A percentile compares a stretch with the other conserved stretches of the same genome.
Conservation (phyloP, 257 asterid species). For the Plantago major region DNA sequence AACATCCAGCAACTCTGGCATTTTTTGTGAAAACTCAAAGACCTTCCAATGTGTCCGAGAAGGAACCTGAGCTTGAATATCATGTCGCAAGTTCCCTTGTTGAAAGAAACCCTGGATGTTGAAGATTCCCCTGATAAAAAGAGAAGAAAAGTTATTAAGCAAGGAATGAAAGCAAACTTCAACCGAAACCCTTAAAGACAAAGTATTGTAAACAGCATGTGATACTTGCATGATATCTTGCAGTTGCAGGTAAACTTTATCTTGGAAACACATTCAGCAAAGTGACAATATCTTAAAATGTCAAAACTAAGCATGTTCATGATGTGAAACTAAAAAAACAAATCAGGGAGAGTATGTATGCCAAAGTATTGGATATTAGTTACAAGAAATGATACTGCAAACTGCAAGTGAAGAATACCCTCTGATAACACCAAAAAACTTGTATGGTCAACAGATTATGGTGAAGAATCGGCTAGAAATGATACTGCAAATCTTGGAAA, state of each 20-base stretch:
- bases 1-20: conserved; percentile 56
- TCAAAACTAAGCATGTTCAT: neutral
- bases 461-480: too few relatives aligned
- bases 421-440: too few relatives aligned
- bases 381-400: too few relatives aligned
- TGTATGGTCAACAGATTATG: neutral
- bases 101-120: conserved; percentile 21
- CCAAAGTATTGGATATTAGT: too few relatives aligned
- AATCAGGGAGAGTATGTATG: too few relatives aligned
- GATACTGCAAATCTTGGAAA: neutral
- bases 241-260: neutral
- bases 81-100: conserved; percentile 23
- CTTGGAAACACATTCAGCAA: neutral
- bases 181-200: neutral
- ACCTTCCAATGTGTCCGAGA: conserved; percentile 37
- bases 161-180: neutral
- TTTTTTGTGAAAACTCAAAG: conserved; percentile 41
- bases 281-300: neutral
- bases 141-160: conserved; percentile 13
- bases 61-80: conserved; percentile 55
- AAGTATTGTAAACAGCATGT: neutral
- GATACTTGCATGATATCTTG: neutral
- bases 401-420: too few relatives aligned
- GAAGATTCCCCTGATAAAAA: conserved; percentile 56
- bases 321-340: too few relatives aligned